These are phyloP conservation scores for Clarireedia monteithiana DNA, from an alignment of 2,329 filamentous ascomycete species.

Conservation along the genomic window DNA sequence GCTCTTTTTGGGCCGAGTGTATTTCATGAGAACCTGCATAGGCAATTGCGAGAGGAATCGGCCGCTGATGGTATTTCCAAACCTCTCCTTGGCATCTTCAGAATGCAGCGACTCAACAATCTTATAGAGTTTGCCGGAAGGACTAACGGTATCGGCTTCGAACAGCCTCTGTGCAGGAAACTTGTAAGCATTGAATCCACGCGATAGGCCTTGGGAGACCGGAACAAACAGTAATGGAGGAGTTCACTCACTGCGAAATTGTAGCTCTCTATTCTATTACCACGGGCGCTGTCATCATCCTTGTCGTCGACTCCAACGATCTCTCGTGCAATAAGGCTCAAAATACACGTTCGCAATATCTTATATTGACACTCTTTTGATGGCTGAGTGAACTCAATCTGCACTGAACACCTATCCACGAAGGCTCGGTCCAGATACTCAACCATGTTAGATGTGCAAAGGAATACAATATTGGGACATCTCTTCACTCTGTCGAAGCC, in stretches of 20 bases:
- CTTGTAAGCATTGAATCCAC: too few relatives aligned
- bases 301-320: constrained; percentile 10
- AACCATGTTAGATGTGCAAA: constrained; percentile 28
- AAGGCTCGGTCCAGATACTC: constrained; percentile 26
- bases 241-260: constrained; percentile 6
- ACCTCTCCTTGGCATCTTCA: not conserved
- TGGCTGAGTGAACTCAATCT: constrained; percentile 19
- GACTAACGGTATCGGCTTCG: not conserved
- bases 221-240: not conserved
- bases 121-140: constrained; percentile 11
- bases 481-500: constrained; percentile 22
- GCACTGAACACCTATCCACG: constrained; percentile 23
- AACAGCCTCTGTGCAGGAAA: not conserved
- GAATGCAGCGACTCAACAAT: constrained; percentile 17
- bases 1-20: constrained; percentile 1
- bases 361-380: constrained; percentile 21
- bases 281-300: not conserved
- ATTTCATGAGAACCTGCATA: constrained; percentile 20
- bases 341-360: constrained; percentile 21
- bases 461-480: constrained; percentile 23
- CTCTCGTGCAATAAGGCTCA: constrained; percentile 16
- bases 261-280: constrained; percentile 7
- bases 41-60: constrained; percentile 23
- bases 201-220: too few relatives aligned
- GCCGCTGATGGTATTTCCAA: constrained; percentile 17